A percentile compares a stretch with the other conserved stretches of the same genome.
Conservation (phyloP, 176 grass and related monocot genomes). For the Rhipidocladum racemiflorum region DNA sequence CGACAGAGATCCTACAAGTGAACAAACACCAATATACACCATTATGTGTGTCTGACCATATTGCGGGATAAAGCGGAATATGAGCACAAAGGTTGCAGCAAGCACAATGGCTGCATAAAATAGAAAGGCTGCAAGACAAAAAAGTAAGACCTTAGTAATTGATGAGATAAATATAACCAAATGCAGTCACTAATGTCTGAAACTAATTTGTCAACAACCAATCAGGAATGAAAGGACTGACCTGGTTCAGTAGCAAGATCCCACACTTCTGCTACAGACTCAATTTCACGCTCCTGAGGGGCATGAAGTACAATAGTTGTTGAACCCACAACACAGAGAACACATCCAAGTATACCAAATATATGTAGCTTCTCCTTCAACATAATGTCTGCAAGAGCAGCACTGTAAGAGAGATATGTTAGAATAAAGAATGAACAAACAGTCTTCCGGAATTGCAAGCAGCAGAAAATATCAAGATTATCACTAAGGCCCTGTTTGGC, state of each 20-base stretch:
- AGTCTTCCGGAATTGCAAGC: not conserved
- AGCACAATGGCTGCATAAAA: conserved; percentile 69
- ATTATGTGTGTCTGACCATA: conserved; percentile 97
- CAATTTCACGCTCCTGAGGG: conserved; percentile 82
- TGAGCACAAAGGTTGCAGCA: conserved; percentile 69
- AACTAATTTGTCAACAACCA: not conserved
- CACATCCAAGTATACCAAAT: conserved; percentile 90
- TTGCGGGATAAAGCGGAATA: conserved; percentile 74
- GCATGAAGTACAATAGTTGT: conserved; percentile 98
- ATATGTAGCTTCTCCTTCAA: conserved; percentile 88
- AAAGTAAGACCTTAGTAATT: conserved; percentile 22
- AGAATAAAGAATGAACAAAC: not conserved
- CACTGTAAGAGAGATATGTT: conserved; percentile 48
- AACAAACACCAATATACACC: conserved; percentile 97
- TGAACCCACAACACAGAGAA: conserved; percentile 94
- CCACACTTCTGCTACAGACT: conserved; percentile 94
- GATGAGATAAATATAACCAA: conserved; percentile 15
- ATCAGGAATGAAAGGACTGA: not conserved
- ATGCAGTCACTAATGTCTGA: not conserved
- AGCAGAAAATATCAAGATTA: conserved; percentile 18
- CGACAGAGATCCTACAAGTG: conserved; percentile 92
- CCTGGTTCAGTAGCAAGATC: conserved; percentile 97
- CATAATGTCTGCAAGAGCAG: conserved; percentile 88
- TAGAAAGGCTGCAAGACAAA: conserved; percentile 63
- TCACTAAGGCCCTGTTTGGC: no score